Evolutionary conservation across 176 grass and related monocot genomes (phyloP).

Genomic region (Carex kokanica): DNA sequence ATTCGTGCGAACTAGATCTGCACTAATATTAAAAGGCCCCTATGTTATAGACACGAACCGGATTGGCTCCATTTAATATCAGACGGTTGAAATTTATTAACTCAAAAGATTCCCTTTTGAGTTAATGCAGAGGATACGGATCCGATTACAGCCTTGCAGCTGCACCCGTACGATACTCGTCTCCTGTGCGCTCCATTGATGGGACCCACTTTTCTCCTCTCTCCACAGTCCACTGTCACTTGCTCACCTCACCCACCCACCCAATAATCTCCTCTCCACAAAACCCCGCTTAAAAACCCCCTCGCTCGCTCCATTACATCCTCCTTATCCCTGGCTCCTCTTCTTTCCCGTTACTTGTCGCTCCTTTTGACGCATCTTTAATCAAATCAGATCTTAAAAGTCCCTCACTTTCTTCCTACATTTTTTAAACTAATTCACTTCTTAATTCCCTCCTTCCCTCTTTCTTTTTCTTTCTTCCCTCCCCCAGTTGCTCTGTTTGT

Average conservation of each 20-base stretch:
- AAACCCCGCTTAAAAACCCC: conserved; percentile 24
- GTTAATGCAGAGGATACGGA: too few relatives aligned
- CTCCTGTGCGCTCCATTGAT: background rate
- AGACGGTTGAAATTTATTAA: too few relatives aligned
- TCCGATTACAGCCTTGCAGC: background rate
- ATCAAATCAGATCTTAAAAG: background rate
- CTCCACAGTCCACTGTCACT: background rate
- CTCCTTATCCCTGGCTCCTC: background rate
- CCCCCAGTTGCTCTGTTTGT: conserved; percentile 31
- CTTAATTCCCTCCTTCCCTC: background rate
- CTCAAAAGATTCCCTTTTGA: too few relatives aligned
- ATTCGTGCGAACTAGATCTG: too few relatives aligned
- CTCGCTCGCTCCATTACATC: background rate
- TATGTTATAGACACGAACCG: too few relatives aligned
- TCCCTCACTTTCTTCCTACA: background rate
- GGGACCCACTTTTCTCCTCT: background rate
- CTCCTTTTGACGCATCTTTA: conserved; percentile 19
- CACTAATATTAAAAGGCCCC: too few relatives aligned
- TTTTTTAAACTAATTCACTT: background rate
- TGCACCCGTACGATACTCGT: background rate
- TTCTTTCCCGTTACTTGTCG: background rate
- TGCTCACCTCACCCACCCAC: background rate
- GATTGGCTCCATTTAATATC: too few relatives aligned
- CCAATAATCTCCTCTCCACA: conserved; percentile 1
- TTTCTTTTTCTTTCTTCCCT: too few relatives aligned